Conservation (phyloP, 768 basidiomycete species). For the Agrocybe praecox region DNA sequence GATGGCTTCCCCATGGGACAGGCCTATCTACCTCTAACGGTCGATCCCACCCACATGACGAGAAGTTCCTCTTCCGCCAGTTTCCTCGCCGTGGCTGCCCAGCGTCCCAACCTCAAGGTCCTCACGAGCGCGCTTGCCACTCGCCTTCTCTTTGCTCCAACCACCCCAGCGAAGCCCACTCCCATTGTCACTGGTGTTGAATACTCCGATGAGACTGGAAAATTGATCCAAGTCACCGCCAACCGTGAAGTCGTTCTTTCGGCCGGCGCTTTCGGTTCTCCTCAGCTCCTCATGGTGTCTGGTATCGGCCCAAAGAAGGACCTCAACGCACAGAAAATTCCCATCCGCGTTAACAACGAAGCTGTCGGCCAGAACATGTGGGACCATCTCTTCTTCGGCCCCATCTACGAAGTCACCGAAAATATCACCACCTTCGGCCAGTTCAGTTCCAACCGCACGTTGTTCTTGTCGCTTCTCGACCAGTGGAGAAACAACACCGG, state of each 20-base stretch:
- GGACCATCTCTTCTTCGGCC: constrained; percentile 32
- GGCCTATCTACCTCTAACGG: neutral
- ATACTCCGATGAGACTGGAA: neutral
- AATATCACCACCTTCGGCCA: neutral
- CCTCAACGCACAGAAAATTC: constrained; percentile 36
- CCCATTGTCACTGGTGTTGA: neutral
- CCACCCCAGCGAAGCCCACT: neutral
- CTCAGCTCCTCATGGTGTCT: constrained; percentile 36
- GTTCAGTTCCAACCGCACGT: neutral
- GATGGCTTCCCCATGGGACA: neutral
- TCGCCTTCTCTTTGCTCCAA: neutral
- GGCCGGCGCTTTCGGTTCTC: constrained; percentile 34
- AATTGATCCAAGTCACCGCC: constrained; percentile 12
- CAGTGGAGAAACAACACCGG: neutral
- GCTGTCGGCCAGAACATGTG: constrained; percentile 48
- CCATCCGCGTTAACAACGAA: constrained; percentile 32
- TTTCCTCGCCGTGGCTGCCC: neutral
- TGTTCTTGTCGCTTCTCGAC: neutral
- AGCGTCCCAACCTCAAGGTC: neutral
- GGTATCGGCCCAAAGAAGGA: constrained; percentile 39
- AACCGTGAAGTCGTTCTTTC: constrained; percentile 35
- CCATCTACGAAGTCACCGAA: constrained; percentile 19
- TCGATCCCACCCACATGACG: neutral
- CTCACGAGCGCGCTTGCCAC: neutral
- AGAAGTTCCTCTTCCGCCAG: neutral